These are phyloP conservation scores for Plasmodiophora brassicae DNA, from an alignment of 208 protist genomes.

Conservation along the genomic window DNA sequence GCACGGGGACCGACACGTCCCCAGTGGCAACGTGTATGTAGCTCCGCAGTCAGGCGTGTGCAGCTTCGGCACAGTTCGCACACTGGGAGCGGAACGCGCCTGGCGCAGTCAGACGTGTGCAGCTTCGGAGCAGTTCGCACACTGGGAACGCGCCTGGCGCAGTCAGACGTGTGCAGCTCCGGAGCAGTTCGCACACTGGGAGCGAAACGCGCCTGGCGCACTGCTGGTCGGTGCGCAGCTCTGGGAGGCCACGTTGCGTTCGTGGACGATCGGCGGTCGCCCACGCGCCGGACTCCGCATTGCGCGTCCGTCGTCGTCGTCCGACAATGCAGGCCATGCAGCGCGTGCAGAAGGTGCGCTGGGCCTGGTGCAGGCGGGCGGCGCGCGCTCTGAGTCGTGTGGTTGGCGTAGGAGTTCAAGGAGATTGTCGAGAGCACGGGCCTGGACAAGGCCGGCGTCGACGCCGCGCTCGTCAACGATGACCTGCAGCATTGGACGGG, in stretches of 20 bases:
- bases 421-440: background rate
- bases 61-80: background rate
- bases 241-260: too few species aligned
- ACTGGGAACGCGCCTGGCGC: too few species aligned
- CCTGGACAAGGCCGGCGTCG: background rate
- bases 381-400: background rate
- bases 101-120: background rate
- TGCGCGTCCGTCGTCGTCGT: background rate
- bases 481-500: conserved; percentile 20
- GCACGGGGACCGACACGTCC: too few species aligned
- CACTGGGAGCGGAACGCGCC: too few species aligned
- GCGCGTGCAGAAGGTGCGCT: background rate
- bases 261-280: too few species aligned
- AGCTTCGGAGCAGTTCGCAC: background rate
- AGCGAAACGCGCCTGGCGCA: too few species aligned
- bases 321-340: conserved; percentile 18
- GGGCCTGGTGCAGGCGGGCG: background rate
- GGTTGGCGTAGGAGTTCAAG: background rate
- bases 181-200: too few species aligned
- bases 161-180: background rate
- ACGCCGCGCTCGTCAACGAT: conserved; percentile 22
- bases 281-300: background rate
- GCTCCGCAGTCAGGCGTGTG: background rate
- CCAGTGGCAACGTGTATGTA: too few species aligned
- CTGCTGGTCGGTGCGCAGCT: too few species aligned